Base-by-base conservation (phyloP, 805 yeast species). In the Candida sphagnicola region DNA sequence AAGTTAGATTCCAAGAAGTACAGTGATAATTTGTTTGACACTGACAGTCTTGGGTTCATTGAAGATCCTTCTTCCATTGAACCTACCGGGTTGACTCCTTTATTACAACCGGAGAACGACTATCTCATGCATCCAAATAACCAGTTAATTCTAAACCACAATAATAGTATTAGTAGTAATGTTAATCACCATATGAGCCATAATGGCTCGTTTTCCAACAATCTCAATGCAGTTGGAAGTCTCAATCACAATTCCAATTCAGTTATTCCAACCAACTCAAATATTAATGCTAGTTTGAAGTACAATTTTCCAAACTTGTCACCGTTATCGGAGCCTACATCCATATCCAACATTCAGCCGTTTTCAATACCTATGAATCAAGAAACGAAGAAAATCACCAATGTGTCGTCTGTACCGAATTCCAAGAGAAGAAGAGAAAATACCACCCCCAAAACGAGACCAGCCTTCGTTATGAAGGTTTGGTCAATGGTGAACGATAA, bases 401-500 rank as follows among this genome's bases (percentile, higher is more conserved):
- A 26, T 13, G 29, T 8, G 5, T 5, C 29, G 14, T 6, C 6
- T 21, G 29, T 13, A n/a, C 14, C 29, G 6, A 12, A 10, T 5
- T 8, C 15, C 29, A 35, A 32, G 24, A 25, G 40, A 13, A 8
- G 64, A 57, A 62, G 64, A 43, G 71, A 66, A 19, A 40, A 47
- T 1, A 43, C 50, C 6, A 59, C 58, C 2, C 65, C 71, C n/a
- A 83, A 82, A 52, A 54, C 80, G 0, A 68, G 88, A 38, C 95
- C 98, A 1, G 95, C 95, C 0, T 93, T 93, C 65, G 96, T 93
- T 8, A 78, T 82, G 70, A 93, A 93, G 60, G 67, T 93, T 14
- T 91, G 99, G 99, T 75, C 82, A 26, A 93, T 93, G 96, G 89
- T 93, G 6, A 90, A 90, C 57, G 96, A 91, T 56, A 68, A 78